phyloP scores from a whole-genome alignment of 768 basidiomycete species.

The Mycena epipterygia region DNA sequence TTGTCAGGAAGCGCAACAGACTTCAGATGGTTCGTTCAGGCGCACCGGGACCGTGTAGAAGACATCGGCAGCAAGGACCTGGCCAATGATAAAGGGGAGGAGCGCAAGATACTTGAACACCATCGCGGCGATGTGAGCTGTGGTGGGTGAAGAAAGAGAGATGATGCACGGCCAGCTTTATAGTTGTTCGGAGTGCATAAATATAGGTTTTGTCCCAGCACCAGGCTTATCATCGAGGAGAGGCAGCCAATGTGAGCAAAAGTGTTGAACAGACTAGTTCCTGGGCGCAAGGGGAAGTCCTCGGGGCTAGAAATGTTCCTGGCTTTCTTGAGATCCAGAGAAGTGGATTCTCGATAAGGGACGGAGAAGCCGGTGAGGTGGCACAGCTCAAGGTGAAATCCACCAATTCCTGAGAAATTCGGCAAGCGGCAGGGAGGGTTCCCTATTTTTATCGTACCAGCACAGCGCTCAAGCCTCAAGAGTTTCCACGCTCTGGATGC shows the following conservation, averaged over 20 bases:
- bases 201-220: not conserved
- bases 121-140: not conserved
- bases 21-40: not conserved
- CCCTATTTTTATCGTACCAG: too few species aligned
- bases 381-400: too few species aligned
- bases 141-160: not conserved
- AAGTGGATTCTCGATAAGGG: too few species aligned
- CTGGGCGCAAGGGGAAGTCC: not conserved
- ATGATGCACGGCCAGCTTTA: not conserved
- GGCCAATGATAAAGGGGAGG: slow-evolving; percentile 10
- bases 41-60: slow-evolving; percentile 5
- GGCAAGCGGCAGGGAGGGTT: too few species aligned
- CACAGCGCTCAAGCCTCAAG: too few species aligned
- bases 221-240: too few species aligned
- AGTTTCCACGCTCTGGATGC: too few species aligned
- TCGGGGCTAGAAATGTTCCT: too few species aligned
- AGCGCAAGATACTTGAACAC: slow-evolving; percentile 6
- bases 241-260: not conserved
- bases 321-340: too few species aligned
- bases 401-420: too few species aligned
- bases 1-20: not conserved
- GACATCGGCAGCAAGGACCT: slow-evolving; percentile 10
- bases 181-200: not conserved
- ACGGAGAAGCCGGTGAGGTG: too few species aligned
- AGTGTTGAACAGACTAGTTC: not conserved